Base-by-base conservation (phyloP, 192 early-diverging fungal species). In the Coemansia sp. region DNA sequence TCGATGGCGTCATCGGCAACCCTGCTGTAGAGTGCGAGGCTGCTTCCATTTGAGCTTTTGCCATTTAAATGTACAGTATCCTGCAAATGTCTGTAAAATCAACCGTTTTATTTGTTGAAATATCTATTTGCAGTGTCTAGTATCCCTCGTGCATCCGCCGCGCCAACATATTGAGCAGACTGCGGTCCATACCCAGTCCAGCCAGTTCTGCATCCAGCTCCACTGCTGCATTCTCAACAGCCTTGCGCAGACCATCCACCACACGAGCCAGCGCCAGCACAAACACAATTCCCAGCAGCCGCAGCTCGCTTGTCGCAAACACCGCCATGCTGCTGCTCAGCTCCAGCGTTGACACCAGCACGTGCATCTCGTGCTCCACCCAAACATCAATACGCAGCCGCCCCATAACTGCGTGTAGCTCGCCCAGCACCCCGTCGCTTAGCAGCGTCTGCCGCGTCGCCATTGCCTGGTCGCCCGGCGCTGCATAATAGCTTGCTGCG, bases 261-360 rank as follows among this genome's bases (percentile, higher is more conserved):
- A 64, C 62, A 19, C 29, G 64, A 15, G 57, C 62, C 59, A 79
- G 71, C 17, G 76, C 71, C 50, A 79, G 24, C 11, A 73, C 9
- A 24, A 79, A 53, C 37, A 59, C 53, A 11, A 79, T 23, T 52
- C 67, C 59, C 22, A 79, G 57, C 21, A 67, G 66, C 57, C 60
- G 76, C 22, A 52, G 60, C 58, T 79, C 76, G 21, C 51, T 35
- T 45, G 64, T 63, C 9, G 47, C 67, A 35, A 79, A 73, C 32
- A 79, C 61, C 9, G 50, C 70, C 70, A 73, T 79, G 64, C 63
- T 73, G 70, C 71, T 70, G 10, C 39, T n/a, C 29, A 79, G 76
- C 60, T 72, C 76, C 21, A 79, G 61, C 22, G 76, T 73, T 24
- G 70, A 79, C 48, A 79, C 67, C 41, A 79, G 58, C 60, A 62